Evolutionary conservation across 2,329 filamentous ascomycete genomes (phyloP).

Genomic region (Penicillium glabrum): DNA sequence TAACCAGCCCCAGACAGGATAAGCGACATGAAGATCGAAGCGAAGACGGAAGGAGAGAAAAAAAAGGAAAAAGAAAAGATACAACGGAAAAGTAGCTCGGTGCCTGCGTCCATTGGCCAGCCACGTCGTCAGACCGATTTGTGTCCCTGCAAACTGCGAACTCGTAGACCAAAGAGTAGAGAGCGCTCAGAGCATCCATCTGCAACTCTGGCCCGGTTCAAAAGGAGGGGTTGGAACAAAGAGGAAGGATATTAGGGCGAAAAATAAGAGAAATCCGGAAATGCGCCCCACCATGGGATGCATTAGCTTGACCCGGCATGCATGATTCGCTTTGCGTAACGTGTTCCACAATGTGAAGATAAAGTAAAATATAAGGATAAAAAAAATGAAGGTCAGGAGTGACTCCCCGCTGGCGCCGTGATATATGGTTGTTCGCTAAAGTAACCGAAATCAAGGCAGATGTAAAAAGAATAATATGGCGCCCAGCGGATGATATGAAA

Average conservation of each 20-base stretch:
- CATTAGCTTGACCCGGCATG: conserved; percentile 2
- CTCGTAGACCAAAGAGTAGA: neutral
- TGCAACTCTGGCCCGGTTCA: conserved; percentile 12
- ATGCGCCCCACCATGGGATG: conserved; percentile 6
- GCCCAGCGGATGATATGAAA: neutral
- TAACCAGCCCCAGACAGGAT: neutral
- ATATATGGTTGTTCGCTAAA: conserved; percentile 19
- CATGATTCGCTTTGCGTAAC: conserved; percentile 11
- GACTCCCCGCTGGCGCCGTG: conserved; percentile 10
- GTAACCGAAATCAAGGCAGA: conserved; percentile 7
- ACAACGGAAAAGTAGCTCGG: conserved; percentile 3
- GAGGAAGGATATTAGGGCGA: neutral
- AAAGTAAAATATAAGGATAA: neutral
- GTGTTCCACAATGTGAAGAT: conserved; percentile 9
- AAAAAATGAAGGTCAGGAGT: neutral
- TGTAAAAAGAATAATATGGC: neutral
- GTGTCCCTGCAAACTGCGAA: conserved; percentile 8
- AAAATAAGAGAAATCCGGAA: neutral
- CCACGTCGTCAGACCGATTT: conserved; percentile 14
- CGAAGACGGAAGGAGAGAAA: neutral
- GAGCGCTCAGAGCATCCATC: neutral
- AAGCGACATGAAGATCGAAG: conserved; percentile 1
- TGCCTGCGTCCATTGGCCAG: conserved; percentile 23
- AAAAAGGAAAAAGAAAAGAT: conserved; percentile 5
- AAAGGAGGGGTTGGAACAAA: conserved; percentile 10